phyloP scores from a whole-genome alignment of 2,329 filamentous ascomycete genomes.

The Immersiporthe knoxdaviesiana region DNA sequence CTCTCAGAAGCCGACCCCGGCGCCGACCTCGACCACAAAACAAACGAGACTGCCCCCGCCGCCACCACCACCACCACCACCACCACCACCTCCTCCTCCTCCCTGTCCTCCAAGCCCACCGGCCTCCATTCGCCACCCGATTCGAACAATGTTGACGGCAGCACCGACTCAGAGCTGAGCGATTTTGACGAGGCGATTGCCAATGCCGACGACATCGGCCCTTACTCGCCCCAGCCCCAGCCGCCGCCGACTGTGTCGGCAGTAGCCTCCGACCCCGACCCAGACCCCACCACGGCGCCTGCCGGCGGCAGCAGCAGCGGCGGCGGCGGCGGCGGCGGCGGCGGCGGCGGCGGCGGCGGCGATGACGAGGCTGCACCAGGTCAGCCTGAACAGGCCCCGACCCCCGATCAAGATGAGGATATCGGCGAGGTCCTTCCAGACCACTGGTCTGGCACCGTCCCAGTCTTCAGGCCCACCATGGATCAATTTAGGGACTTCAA shows the following conservation, averaged over 20 bases:
- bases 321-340: slow-evolving; percentile 5
- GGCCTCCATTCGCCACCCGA: slow-evolving; percentile 67
- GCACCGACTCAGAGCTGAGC: slow-evolving; percentile 65
- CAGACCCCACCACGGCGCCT: slow-evolving; percentile 23
- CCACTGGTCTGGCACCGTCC: slow-evolving; percentile 88
- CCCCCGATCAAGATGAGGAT: slow-evolving; percentile 47
- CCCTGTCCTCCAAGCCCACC: slow-evolving; percentile 44
- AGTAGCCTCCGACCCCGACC: slow-evolving; percentile 17
- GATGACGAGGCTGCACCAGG: neutral
- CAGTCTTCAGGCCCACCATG: slow-evolving; percentile 95
- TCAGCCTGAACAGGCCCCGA: slow-evolving; percentile 32
- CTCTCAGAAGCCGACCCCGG: slow-evolving; percentile 34
- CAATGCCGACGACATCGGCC: slow-evolving; percentile 36
- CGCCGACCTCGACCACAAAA: slow-evolving; percentile 26
- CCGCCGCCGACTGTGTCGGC: slow-evolving; percentile 30
- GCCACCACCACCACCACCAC: slow-evolving; percentile 37
- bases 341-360: neutral
- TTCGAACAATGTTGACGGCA: slow-evolving; percentile 63
- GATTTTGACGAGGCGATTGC: slow-evolving; percentile 62
- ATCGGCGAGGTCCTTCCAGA: slow-evolving; percentile 81
- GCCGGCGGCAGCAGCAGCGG: too few relatives aligned
- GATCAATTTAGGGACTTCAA: slow-evolving; percentile 93
- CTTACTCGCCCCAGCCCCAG: slow-evolving; percentile 23
- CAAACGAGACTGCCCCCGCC: slow-evolving; percentile 25
- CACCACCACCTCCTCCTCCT: slow-evolving; percentile 35